A percentile compares a stretch with the other conserved stretches of the same genome.
These are phyloP conservation scores for Colletotrichum limetticola DNA, from an alignment of 2,329 filamentous ascomycete genomes.

Conservation along the genomic window DNA sequence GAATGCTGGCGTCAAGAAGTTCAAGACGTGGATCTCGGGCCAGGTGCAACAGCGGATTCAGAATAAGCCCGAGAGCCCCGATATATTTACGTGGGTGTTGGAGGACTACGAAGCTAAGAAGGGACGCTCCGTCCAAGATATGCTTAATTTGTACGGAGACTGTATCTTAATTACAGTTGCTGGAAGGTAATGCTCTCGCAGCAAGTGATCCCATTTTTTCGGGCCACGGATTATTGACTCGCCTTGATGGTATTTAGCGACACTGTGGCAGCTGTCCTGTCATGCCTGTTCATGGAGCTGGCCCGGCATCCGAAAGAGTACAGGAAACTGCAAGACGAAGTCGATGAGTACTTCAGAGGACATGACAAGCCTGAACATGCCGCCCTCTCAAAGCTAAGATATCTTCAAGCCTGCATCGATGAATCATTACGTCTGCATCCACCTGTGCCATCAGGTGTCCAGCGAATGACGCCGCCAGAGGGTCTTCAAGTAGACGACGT, in stretches of 20 bases:
- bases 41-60: constrained; percentile 22
- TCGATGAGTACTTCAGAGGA: constrained; percentile 35
- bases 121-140: constrained; percentile 36
- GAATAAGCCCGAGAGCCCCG: constrained; percentile 35
- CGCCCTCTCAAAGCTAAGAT: constrained; percentile 36
- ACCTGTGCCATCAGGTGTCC: constrained; percentile 45
- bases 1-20: constrained; percentile 35
- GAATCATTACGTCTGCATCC: constrained; percentile 52
- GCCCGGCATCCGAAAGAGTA: constrained; percentile 12
- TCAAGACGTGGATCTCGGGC: constrained; percentile 34
- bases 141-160: constrained; percentile 40
- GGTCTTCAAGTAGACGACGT: constrained; percentile 45
- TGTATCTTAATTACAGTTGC: constrained; percentile 42
- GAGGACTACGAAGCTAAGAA: constrained; percentile 38
- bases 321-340: constrained; percentile 1
- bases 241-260: constrained; percentile 12
- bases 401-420: constrained; percentile 50
- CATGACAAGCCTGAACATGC: constrained; percentile 28
- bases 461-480: constrained; percentile 48
- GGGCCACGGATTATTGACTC: not conserved
- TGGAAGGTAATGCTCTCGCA: constrained; percentile 40
- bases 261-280: constrained; percentile 26
- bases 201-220: no score
- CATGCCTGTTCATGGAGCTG: constrained; percentile 32
- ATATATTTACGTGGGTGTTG: constrained; percentile 46